Evolutionary conservation across 2,329 filamentous ascomycete species (phyloP).

Genomic region (Aquanectria penicillioides): DNA sequence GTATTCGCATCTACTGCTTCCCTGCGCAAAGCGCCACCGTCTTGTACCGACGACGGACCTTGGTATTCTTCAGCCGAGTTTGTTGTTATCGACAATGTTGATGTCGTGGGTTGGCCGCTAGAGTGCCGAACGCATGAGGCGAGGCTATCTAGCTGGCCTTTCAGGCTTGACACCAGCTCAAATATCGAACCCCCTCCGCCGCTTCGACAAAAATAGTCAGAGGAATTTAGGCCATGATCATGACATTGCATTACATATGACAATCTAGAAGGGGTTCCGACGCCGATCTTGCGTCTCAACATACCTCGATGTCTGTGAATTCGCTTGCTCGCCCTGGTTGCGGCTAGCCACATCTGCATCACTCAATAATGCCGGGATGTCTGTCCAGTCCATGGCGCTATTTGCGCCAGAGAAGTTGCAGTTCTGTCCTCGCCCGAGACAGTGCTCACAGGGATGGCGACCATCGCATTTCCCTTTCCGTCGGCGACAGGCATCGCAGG

Average conservation of each 20-base stretch:
- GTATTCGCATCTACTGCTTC: too few species aligned
- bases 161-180: neutral
- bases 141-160: neutral
- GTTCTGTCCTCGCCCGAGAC: constrained; percentile 20
- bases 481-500: constrained; percentile 37
- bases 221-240: neutral
- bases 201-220: neutral
- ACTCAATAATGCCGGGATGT: neutral
- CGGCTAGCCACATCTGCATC: neutral
- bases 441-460: constrained; percentile 32
- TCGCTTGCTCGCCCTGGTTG: too few species aligned
- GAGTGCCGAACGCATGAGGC: neutral
- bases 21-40: too few species aligned
- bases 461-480: constrained; percentile 40
- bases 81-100: neutral
- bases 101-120: neutral
- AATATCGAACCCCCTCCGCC: neutral
- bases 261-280: too few species aligned
- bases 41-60: too few species aligned
- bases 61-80: neutral
- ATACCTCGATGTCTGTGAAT: too few species aligned
- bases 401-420: constrained; percentile 25
- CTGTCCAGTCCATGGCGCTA: neutral
- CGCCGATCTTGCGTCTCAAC: too few species aligned
- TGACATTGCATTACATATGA: too few species aligned